Evolutionary conservation across 352 stramenopile species (phyloP).

Genomic region (Lagenidium sp.): DNA sequence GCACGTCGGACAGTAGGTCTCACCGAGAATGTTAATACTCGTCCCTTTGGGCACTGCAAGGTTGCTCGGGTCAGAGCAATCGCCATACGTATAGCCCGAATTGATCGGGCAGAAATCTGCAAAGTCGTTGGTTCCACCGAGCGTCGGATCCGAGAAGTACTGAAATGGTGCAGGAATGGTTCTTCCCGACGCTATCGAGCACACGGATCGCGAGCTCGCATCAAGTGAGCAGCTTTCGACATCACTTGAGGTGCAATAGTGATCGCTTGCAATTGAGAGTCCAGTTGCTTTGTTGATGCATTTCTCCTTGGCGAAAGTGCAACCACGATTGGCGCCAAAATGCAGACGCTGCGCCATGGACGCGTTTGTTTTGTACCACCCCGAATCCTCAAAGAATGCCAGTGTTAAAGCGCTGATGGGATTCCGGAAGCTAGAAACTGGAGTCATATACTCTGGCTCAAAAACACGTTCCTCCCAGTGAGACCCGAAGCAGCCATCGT

Average conservation of each 20-base stretch:
- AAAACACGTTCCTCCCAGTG: conserved; percentile 84
- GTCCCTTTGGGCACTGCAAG: conserved; percentile 31
- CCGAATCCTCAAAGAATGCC: conserved; percentile 78
- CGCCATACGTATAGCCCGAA: conserved; percentile 47
- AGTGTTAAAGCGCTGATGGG: conserved; percentile 61
- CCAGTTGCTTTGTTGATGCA: conserved; percentile 51
- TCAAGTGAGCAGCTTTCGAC: conserved; percentile 73
- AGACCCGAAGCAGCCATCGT: conserved; percentile 60
- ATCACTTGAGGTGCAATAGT: conserved; percentile 52
- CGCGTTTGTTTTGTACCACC: conserved; percentile 65
- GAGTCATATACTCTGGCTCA: conserved; percentile 76
- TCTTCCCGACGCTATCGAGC: conserved; percentile 28
- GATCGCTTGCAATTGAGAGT: conserved; percentile 29
- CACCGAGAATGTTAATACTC: conserved; percentile 64
- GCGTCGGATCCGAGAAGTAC: conserved; percentile 46
- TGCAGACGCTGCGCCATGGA: conserved; percentile 40
- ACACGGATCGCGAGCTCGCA: conserved; percentile 54
- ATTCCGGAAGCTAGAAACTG: conserved; percentile 68
- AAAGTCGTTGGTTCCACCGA: conserved; percentile 53
- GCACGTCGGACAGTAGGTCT: conserved; percentile 65
- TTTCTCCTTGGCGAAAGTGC: conserved; percentile 49
- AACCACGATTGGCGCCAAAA: conserved; percentile 60
- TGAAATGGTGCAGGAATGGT: conserved; percentile 39
- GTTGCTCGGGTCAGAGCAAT: conserved; percentile 56
- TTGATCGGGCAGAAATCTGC: conserved; percentile 78